A percentile compares a stretch with the other conserved stretches of the same genome.
phyloP scores from a whole-genome alignment of 257 asterid genomes.

The Gynochthodes officinalis region DNA sequence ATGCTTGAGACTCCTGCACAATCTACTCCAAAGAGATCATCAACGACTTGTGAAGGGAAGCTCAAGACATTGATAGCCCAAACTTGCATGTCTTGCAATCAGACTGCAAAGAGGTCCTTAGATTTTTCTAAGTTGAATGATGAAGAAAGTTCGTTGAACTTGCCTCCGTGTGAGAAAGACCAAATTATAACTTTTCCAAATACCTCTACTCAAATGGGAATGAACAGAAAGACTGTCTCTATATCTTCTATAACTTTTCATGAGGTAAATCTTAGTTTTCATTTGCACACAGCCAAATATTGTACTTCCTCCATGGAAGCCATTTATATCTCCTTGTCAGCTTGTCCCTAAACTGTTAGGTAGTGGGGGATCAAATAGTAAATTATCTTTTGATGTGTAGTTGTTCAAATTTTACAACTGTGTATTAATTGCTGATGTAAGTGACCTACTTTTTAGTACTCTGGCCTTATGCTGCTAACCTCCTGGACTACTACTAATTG shows the following conservation, averaged over 20 bases:
- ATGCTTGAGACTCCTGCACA: constrained; percentile 66
- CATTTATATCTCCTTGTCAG: not conserved
- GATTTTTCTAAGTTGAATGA: constrained; percentile 43
- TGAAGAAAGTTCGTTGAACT: constrained; percentile 21
- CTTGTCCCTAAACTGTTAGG: not conserved
- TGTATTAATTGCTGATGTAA: not conserved
- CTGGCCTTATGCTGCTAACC: not conserved
- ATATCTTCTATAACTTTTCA: constrained; percentile 1
- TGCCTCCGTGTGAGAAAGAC: constrained; percentile 12
- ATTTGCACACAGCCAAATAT: not conserved
- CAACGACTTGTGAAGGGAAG: constrained; percentile 58
- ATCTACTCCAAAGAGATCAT: constrained; percentile 62
- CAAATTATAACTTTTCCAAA: constrained; percentile 3
- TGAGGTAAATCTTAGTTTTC: not conserved
- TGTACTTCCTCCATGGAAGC: not conserved
- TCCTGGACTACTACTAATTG: not conserved
- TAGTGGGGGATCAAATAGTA: not conserved
- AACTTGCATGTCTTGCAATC: constrained; percentile 34
- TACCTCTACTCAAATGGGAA: constrained; percentile 14
- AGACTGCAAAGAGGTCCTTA: constrained; percentile 64
- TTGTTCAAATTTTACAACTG: not conserved
- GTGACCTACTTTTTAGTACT: not conserved
- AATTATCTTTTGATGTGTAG: not conserved
- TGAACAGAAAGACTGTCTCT: constrained; percentile 7
- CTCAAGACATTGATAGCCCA: constrained; percentile 43